Conservation (phyloP, 2,329 filamentous ascomycete species). For the Salinomyces thailandicus region DNA sequence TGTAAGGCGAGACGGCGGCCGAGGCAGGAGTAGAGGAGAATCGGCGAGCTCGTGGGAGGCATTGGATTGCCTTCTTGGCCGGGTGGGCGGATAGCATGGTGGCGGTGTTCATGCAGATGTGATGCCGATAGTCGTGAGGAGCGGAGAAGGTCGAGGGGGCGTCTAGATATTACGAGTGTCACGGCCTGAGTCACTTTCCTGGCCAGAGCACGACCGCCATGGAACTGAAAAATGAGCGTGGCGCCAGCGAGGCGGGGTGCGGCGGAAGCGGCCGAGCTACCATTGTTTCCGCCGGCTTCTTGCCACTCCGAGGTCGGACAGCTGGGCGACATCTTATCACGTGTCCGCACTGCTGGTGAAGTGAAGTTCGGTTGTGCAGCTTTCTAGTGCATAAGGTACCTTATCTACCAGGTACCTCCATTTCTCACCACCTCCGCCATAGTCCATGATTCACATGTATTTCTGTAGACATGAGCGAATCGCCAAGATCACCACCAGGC, state of each 20-base stretch:
- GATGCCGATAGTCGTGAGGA: not conserved
- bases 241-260: not conserved
- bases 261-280: too few species aligned
- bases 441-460: too few species aligned
- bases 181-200: not conserved
- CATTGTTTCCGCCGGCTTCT: too few species aligned
- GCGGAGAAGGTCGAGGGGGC: not conserved
- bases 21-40: conserved; percentile 34
- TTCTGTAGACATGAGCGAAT: conserved; percentile 17
- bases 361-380: not conserved
- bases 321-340: too few species aligned
- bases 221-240: not conserved
- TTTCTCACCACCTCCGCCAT: too few species aligned
- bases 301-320: too few species aligned
- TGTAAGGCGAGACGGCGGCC: conserved; percentile 36
- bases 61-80: conserved; percentile 28
- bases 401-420: too few species aligned
- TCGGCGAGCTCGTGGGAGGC: conserved; percentile 30
- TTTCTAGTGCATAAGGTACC: too few species aligned
- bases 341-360: not conserved
- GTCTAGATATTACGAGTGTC: too few species aligned
- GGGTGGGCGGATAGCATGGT: conserved; percentile 26
- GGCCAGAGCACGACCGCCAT: not conserved
- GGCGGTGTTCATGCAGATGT: conserved; percentile 11
- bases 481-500: conserved; percentile 15